These are phyloP conservation scores for Penicillium corylophilum DNA, from an alignment of 2,329 filamentous ascomycete genomes.

Conservation along the genomic window DNA sequence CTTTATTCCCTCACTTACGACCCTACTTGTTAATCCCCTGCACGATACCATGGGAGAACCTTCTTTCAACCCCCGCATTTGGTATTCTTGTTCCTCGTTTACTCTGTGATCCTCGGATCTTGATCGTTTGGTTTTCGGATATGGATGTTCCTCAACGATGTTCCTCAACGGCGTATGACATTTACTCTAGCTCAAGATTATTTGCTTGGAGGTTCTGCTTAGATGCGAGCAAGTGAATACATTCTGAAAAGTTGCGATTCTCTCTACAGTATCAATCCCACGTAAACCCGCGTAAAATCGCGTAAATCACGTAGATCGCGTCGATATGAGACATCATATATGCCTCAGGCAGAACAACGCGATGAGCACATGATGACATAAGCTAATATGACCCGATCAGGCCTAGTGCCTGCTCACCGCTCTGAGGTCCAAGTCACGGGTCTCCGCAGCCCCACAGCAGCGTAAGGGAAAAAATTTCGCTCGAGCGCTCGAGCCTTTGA, in stretches of 20 bases:
- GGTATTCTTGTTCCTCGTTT: conserved; percentile 1
- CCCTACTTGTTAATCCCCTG: conserved; percentile 9
- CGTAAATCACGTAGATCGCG: neutral
- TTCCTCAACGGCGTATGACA: neutral
- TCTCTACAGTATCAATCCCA: neutral
- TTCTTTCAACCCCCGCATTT: conserved; percentile 11
- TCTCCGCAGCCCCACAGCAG: conserved; percentile 27
- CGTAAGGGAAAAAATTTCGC: conserved; percentile 22
- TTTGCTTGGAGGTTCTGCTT: neutral
- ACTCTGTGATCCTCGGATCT: neutral
- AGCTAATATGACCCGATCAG: conserved; percentile 10
- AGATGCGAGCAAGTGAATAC: neutral
- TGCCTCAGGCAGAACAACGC: conserved; percentile 4
- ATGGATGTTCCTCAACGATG: neutral
- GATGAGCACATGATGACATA: conserved; percentile 14
- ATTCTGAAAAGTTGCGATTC: neutral
- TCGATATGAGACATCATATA: neutral
- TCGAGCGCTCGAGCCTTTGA: neutral
- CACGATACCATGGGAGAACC: conserved; percentile 26
- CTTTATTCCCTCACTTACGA: conserved; percentile 30
- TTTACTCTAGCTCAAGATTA: neutral
- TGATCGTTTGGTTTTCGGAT: neutral
- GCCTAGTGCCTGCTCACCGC: conserved; percentile 17
- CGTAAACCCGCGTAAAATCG: neutral
- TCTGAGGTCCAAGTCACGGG: conserved; percentile 20